Base-by-base conservation (phyloP, 2,329 filamentous ascomycete genomes). In the Fulvia fulva region DNA sequence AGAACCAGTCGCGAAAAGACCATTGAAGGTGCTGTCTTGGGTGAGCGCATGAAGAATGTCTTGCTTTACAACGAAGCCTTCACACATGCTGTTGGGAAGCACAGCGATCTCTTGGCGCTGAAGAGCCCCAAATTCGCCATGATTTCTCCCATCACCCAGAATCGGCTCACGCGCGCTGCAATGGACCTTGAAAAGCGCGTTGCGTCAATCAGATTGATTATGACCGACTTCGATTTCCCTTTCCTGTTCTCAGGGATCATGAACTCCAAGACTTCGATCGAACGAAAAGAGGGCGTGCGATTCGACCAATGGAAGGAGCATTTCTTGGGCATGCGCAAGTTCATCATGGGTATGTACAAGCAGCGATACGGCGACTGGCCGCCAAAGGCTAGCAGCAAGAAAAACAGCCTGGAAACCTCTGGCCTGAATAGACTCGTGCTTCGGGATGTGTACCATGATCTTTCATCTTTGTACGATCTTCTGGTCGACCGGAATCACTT, bases 211-310 rank as follows among this genome's bases (percentile, higher is more conserved):
- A 87, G 89, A 63, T 77, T 79, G 30, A 87, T 89, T 45, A 78
- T 97, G n/a, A 86, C 89, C 58, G 85, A 91, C 61, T 97, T 97
- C 66, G 90, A 97, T 30, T 97, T 96, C 67, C 91, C 92, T 0
- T 89, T 90, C 0, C 78, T 97, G 5, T 97, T 96, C 70, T 85
- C 91, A 0, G 94, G 94, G 32, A 85, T 91, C 64, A 93, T 90
- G 69, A 91, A 87, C 72, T 96, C 91, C 3, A 92, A 87, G 11
- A 90, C 88, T 0, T 83, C 85, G 22, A 81, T 81, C 0, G 91
- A 96, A 73, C 86, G 90, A 63, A 92, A 87, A 71, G 78, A 85
- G 19, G 70, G 70, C n/a, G 84, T 96, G 45, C 86, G 87, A 22
- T 97, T 95, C 78, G 91, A 91, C 72, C 82, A 83, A 26, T 97